phyloP scores from a whole-genome alignment of 2,329 filamentous ascomycete species.

The Penicillium polonicum region DNA sequence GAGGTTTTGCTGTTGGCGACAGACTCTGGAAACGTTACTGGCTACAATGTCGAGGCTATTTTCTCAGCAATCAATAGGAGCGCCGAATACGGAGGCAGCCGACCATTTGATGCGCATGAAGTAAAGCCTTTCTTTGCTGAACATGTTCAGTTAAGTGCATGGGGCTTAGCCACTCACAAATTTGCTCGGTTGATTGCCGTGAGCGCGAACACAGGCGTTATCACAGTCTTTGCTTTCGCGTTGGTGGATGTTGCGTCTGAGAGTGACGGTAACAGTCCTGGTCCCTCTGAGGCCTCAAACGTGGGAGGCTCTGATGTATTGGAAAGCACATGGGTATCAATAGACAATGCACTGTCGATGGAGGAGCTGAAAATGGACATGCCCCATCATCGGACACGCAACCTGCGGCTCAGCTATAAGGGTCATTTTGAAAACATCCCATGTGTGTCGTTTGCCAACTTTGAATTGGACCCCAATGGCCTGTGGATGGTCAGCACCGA shows the following conservation, averaged over 20 bases:
- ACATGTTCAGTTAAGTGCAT: slow-evolving; percentile 76
- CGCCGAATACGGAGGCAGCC: slow-evolving; percentile 16
- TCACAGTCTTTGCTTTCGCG: slow-evolving; percentile 61
- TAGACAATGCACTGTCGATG: slow-evolving; percentile 28
- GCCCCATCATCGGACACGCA: slow-evolving; percentile 39
- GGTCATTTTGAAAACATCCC: slow-evolving; percentile 56
- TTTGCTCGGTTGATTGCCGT: slow-evolving; percentile 82
- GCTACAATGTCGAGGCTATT: slow-evolving; percentile 62
- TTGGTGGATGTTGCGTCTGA: slow-evolving; percentile 43
- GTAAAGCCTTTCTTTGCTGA: slow-evolving; percentile 65
- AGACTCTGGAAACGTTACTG: slow-evolving; percentile 74
- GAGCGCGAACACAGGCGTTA: slow-evolving; percentile 67
- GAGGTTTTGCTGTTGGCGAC: slow-evolving; percentile 68
- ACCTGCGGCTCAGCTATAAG: slow-evolving; percentile 43
- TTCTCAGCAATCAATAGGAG: slow-evolving; percentile 45
- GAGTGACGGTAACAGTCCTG: slow-evolving; percentile 17
- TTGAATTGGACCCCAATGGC: slow-evolving; percentile 54
- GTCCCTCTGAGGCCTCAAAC: slow-evolving; percentile 5
- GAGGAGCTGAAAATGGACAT: slow-evolving; percentile 29
- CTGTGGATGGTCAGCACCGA: slow-evolving; percentile 59
- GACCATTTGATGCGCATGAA: slow-evolving; percentile 34
- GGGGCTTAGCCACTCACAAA: slow-evolving; percentile 82
- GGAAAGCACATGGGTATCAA: slow-evolving; percentile 37
- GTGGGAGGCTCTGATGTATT: background rate
- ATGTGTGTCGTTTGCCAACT: slow-evolving; percentile 59